phyloP scores from a whole-genome alignment of 2,329 filamentous ascomycete species.

The Aspergillus thermomutatus region DNA sequence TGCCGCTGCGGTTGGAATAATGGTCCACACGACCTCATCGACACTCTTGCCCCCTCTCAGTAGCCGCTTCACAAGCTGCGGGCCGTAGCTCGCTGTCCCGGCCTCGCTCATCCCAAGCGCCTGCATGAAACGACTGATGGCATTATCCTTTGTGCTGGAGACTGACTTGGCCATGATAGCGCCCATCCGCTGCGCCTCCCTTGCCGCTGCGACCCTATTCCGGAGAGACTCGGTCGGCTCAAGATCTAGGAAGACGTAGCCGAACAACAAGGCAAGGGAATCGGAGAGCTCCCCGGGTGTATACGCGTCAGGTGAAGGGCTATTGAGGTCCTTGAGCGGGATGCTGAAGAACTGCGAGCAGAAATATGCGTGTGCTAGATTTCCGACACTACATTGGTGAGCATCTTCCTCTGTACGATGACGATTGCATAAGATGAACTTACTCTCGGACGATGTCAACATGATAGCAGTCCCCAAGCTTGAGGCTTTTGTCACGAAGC shows the following conservation, averaged over 20 bases:
- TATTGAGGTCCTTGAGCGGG: not conserved
- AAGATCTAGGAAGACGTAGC: constrained; percentile 10
- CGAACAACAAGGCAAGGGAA: constrained; percentile 2
- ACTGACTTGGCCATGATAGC: constrained; percentile 3
- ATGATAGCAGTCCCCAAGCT: not conserved
- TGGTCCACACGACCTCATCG: constrained; percentile 9
- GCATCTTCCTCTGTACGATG: not conserved
- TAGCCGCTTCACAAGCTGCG: constrained; percentile 4
- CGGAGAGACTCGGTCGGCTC: constrained; percentile 4
- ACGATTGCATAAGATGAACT: not conserved
- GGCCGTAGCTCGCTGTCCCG: not conserved
- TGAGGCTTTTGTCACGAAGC: not conserved
- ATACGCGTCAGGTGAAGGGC: not conserved
- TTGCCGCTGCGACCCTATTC: not conserved
- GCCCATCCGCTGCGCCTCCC: constrained; percentile 1
- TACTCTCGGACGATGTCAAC: constrained; percentile 6
- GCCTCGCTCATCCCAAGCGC: not conserved
- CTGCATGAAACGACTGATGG: not conserved
- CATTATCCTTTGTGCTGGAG: not conserved
- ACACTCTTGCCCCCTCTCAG: constrained; percentile 2
- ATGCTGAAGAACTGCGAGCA: constrained; percentile 2
- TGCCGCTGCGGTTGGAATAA: constrained; percentile 10
- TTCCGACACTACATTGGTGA: not conserved
- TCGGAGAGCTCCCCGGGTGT: constrained; percentile 1
- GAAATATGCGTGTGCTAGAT: constrained; percentile 3